These are phyloP conservation scores for Aureobasidium melanogenum DNA, from an alignment of 2,329 filamentous ascomycete genomes.

Conservation along the genomic window DNA sequence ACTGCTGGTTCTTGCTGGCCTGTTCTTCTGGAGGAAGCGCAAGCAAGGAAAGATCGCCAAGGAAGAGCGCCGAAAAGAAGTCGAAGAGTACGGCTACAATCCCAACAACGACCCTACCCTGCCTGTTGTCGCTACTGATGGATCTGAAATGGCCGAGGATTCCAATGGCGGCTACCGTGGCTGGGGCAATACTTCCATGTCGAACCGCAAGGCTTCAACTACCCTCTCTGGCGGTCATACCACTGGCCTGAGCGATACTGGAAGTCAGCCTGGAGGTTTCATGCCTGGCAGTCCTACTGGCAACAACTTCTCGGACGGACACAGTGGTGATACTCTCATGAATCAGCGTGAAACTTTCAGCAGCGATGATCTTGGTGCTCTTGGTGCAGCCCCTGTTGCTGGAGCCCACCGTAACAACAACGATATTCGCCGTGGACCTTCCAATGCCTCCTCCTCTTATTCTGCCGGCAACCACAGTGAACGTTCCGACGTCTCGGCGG, in stretches of 20 bases:
- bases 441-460: slow-evolving; percentile 94
- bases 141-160: slow-evolving; percentile 71
- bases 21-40: slow-evolving; percentile 82
- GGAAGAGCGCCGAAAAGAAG: slow-evolving; percentile 86
- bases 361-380: slow-evolving; percentile 72
- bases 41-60: slow-evolving; percentile 78
- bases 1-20: slow-evolving; percentile 62
- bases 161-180: slow-evolving; percentile 76
- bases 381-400: slow-evolving; percentile 59
- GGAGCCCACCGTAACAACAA: slow-evolving; percentile 57
- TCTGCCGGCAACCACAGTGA: slow-evolving; percentile 71
- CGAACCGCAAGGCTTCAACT: slow-evolving; percentile 71
- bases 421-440: slow-evolving; percentile 79
- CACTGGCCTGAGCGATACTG: slow-evolving; percentile 56
- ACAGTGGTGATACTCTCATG: slow-evolving; percentile 59
- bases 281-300: slow-evolving; percentile 42
- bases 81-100: slow-evolving; percentile 95
- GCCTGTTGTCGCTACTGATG: slow-evolving; percentile 48
- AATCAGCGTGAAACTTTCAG: slow-evolving; percentile 47
- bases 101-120: slow-evolving; percentile 91
- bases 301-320: slow-evolving; percentile 49
- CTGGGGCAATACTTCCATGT: slow-evolving; percentile 75
- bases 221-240: slow-evolving; percentile 67
- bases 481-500: slow-evolving; percentile 31
- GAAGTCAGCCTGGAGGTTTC: slow-evolving; percentile 42